Conservation (phyloP, 2,329 filamentous ascomycete species). For the Sporothrix protearum region DNA sequence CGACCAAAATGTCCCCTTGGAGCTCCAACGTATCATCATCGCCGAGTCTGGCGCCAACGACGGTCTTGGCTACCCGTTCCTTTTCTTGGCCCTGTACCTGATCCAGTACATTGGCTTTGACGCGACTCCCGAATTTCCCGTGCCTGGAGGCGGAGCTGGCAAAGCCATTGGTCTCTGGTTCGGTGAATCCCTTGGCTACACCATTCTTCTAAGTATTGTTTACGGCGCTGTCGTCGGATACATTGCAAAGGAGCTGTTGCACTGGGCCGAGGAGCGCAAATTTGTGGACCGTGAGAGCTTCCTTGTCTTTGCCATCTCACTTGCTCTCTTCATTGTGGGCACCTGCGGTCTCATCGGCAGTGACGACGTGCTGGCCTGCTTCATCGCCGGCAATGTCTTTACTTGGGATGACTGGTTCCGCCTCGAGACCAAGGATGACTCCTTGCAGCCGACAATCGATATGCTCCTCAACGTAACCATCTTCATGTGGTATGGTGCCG, state of each 20-base stretch:
- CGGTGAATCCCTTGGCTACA: conserved; percentile 79
- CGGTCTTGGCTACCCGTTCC: conserved; percentile 81
- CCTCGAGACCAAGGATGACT: conserved; percentile 81
- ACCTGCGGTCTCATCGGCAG: conserved; percentile 84
- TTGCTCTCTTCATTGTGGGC: conserved; percentile 82
- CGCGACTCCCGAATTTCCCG: conserved; percentile 48
- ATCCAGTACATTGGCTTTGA: conserved; percentile 67
- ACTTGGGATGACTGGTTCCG: conserved; percentile 96
- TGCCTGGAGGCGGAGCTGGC: conserved; percentile 54
- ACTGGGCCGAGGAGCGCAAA: conserved; percentile 75
- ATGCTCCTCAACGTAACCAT: conserved; percentile 88
- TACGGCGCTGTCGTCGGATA: conserved; percentile 78
- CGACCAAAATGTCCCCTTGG: conserved; percentile 80
- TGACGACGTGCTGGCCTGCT: conserved; percentile 87
- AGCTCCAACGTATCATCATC: conserved; percentile 75
- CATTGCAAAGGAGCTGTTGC: conserved; percentile 75
- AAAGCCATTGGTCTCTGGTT: conserved; percentile 79
- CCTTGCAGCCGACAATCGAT: conserved; percentile 88
- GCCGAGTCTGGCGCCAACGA: conserved; percentile 87
- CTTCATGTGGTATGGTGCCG: conserved; percentile 87
- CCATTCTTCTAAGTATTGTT: conserved; percentile 70
- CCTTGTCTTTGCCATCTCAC: conserved; percentile 76
- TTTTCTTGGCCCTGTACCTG: conserved; percentile 80
- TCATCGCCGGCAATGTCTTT: conserved; percentile 86
- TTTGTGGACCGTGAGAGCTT: conserved; percentile 87